Percentiles rank a stretch among this genome's conserved stretches.
These are phyloP conservation scores for Tritrichomonas foetus DNA, from an alignment of 208 protist genomes.

Conservation along the genomic window DNA sequence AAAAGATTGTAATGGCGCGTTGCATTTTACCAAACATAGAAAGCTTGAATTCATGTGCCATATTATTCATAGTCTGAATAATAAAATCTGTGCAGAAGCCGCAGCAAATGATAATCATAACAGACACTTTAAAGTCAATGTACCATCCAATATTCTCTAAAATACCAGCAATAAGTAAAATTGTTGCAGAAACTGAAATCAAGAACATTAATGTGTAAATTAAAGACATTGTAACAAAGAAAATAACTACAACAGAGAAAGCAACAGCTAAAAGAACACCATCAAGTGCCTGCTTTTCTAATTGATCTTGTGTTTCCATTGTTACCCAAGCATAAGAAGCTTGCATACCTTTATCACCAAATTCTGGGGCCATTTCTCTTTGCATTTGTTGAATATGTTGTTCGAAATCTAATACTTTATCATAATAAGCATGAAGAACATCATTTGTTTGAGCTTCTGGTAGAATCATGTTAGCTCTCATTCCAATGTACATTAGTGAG, in stretches of 20 bases:
- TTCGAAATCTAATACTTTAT: too few species aligned
- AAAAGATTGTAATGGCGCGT: neutral
- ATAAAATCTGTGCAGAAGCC: neutral
- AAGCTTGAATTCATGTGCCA: neutral
- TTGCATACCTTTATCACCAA: too few species aligned
- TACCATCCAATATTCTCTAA: neutral
- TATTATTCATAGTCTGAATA: neutral
- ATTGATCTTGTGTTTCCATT: neutral
- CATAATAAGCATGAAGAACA: too few species aligned
- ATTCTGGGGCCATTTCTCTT: too few species aligned
- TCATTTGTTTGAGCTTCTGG: too few species aligned
- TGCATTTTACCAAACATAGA: neutral
- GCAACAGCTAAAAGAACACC: neutral
- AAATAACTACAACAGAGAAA: neutral
- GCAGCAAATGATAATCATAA: neutral
- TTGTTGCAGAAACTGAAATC: neutral
- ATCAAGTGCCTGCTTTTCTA: neutral
- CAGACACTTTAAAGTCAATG: neutral
- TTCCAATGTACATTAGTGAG: too few species aligned
- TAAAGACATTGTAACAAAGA: neutral
- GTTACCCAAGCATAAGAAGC: neutral
- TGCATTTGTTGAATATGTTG: too few species aligned
- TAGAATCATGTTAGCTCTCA: too few species aligned
- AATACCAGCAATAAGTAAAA: neutral
- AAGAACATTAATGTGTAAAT: neutral